phyloP scores from a whole-genome alignment of 176 grass and related monocot genomes.

The Puya raimondii region DNA sequence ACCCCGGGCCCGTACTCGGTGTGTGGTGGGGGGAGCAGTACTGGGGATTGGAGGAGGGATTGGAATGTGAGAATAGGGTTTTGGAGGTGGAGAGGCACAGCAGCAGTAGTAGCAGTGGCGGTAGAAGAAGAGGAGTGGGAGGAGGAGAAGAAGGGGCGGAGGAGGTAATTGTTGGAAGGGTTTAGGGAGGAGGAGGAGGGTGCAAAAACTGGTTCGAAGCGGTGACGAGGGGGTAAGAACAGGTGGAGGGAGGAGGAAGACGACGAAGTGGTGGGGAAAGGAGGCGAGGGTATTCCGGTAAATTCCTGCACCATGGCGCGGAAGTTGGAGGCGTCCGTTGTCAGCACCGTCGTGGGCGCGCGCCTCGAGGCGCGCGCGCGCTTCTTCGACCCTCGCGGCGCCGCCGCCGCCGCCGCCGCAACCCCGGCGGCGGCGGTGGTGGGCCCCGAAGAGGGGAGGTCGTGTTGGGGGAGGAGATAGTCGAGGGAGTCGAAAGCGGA shows the following conservation, averaged over 20 bases:
- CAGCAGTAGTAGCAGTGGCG: constrained; percentile 7
- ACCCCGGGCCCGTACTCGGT: no score
- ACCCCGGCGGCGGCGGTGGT: neutral
- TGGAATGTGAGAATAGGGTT: neutral
- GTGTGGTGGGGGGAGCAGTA: no score
- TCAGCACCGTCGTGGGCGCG: constrained; percentile 47
- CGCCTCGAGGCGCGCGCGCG: constrained; percentile 36
- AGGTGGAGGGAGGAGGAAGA: neutral
- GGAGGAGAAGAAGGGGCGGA: neutral
- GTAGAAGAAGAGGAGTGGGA: constrained; percentile 30
- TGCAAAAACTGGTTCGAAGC: neutral
- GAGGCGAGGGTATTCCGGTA: constrained; percentile 24
- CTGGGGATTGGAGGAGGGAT: neutral
- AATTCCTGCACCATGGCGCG: constrained; percentile 33
- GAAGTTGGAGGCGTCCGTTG: constrained; percentile 31
- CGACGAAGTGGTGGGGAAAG: constrained; percentile 9
- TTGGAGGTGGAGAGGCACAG: constrained; percentile 15
- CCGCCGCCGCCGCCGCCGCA: neutral
- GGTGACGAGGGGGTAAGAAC: neutral
- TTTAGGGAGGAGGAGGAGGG: neutral
- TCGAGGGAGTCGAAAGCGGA: no score
- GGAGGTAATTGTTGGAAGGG: constrained; percentile 27
- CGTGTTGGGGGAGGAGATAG: no score
- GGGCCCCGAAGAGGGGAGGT: no score
- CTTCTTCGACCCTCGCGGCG: constrained; percentile 30